Evolutionary conservation across 331 rosid genomes (phyloP), one percentile per base, ranked within the genome.

Genomic region (Pyrus hybrid): DNA sequence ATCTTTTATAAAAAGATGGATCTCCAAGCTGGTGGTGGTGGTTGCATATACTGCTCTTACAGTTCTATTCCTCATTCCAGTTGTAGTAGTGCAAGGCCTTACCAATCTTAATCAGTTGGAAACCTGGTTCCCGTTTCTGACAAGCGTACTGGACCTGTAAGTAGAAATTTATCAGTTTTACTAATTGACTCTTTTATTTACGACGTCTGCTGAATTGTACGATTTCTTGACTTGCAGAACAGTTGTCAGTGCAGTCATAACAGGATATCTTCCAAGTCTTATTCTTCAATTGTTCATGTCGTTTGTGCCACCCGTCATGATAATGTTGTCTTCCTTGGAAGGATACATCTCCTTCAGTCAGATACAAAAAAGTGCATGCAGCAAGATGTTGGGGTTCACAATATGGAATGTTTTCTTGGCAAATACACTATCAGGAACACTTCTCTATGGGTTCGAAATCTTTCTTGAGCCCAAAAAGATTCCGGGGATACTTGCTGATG

Each of bases 231-330:
- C 74, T 85, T 87, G 70, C 95, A 93, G 98, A 81, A 68, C 89
- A 58, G 72, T 93, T 73, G 91, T 93, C 74, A 89, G 93, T 83
- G 75, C 83, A 81, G 89, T 91, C 76, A 83, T 93, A 79, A 93
- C 96, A 8, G 98, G 98, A 77, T 90, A 93, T 79, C 98, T 93
- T 85, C 98, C 98, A 8, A 93, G 95, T 85, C 91, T 93, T 80
- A 89, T 93, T 85, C 96, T 93, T 67, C 87, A 87, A 76, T 35
- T 75, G 79, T 93, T 87, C 80, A 72, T 87, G 30, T 82, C 76
- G 35, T 77, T 82, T 29, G 85, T 93, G 76, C 98, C 98, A 63
- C 98, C 98, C 66, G 30, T 71, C 78, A 91, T 93, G 98, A 77
- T 87, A 70, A 63, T 89, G 80, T 78, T 93, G 47, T 90, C 96